These are phyloP conservation scores for Dothidotthia symphoricarpi DNA, from an alignment of 2,329 filamentous ascomycete species.

Conservation along the genomic window DNA sequence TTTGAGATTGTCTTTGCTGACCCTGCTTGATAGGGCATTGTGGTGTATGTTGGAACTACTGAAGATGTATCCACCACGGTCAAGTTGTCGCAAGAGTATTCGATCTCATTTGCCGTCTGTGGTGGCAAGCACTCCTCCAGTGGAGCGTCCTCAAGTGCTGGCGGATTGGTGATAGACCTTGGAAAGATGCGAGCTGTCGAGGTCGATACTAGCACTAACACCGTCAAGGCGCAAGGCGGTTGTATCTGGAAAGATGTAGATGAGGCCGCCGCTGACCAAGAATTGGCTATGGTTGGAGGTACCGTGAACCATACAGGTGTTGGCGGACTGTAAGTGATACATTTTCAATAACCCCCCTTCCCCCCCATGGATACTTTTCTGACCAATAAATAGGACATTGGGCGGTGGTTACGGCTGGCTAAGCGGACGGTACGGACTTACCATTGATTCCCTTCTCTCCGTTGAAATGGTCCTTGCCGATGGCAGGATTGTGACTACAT, in stretches of 20 bases:
- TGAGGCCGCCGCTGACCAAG: constrained; percentile 49
- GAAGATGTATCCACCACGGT: constrained; percentile 12
- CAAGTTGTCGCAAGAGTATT: background rate
- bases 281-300: constrained; percentile 60
- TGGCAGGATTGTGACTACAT: constrained; percentile 37
- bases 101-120: constrained; percentile 53
- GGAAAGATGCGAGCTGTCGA: constrained; percentile 51
- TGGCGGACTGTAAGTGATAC: constrained; percentile 47
- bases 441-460: constrained; percentile 46
- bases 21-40: constrained; percentile 17
- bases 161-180: constrained; percentile 58
- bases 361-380: background rate
- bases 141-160: constrained; percentile 51
- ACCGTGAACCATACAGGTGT: constrained; percentile 64
- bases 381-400: constrained; percentile 16
- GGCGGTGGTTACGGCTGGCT: constrained; percentile 61
- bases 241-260: constrained; percentile 58
- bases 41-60: constrained; percentile 20
- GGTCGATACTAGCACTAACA: constrained; percentile 49
- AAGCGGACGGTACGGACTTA: constrained; percentile 55
- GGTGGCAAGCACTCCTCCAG: constrained; percentile 59
- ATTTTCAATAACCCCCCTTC: background rate
- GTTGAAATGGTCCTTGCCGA: constrained; percentile 37
- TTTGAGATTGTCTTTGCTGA: constrained; percentile 2
- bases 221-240: constrained; percentile 53